A percentile compares a stretch with the other conserved stretches of the same genome.
Evolutionary conservation across 371 early-diverging fungal genomes (phyloP).

Genomic region (Rhizopus microsporus): DNA sequence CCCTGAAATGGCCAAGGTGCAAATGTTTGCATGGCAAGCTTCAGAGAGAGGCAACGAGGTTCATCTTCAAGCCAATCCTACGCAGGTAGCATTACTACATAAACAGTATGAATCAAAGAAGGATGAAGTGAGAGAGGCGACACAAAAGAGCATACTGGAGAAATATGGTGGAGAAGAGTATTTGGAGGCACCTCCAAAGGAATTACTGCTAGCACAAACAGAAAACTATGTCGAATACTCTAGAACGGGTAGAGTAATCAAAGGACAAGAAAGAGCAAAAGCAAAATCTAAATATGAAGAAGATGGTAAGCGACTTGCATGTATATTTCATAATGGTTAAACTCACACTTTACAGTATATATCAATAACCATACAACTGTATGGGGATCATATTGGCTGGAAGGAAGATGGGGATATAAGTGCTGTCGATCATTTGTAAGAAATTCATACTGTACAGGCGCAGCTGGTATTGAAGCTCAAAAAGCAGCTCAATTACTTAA

Average conservation of each 20-base stretch:
- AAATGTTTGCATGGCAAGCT: conserved; percentile 93
- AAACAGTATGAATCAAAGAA: conserved; percentile 84
- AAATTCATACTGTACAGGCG: conserved; percentile 84
- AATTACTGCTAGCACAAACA: conserved; percentile 83
- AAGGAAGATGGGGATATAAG: conserved; percentile 94
- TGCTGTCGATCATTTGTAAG: conserved; percentile 84
- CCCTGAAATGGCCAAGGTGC: conserved; percentile 77
- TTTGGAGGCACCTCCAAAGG: conserved; percentile 84
- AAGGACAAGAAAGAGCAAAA: conserved; percentile 79
- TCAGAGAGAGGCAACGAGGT: conserved; percentile 82
- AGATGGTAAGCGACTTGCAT: conserved; percentile 62
- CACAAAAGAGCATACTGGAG: conserved; percentile 77
- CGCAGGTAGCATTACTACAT: conserved; percentile 88
- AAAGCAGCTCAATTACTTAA: conserved; percentile 34
- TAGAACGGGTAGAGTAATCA: conserved; percentile 87
- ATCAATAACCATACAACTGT: conserved; percentile 85
- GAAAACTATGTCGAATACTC: conserved; percentile 97
- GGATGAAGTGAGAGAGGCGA: conserved; percentile 69
- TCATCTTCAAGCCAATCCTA: conserved; percentile 94
- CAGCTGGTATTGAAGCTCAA: conserved; percentile 76
- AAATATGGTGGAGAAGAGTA: conserved; percentile 96
- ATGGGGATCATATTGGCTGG: conserved; percentile 96
- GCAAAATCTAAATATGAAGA: conserved; percentile 89
- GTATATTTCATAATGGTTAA: neutral
- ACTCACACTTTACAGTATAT: conserved; percentile 44